Conservation (phyloP, 805 yeast genomes). For the Ogataea ramenticola region DNA sequence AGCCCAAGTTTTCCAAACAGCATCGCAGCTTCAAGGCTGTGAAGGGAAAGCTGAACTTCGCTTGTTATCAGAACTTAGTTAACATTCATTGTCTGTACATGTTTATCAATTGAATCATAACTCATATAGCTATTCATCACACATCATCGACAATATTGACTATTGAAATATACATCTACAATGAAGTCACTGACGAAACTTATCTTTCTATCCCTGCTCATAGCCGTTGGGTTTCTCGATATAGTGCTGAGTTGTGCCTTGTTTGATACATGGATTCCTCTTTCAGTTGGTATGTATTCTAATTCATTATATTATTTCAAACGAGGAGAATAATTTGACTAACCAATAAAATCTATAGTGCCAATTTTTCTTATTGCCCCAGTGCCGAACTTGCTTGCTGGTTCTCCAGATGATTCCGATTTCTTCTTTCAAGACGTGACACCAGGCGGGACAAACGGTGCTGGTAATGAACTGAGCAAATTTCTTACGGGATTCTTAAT, state of each 20-base stretch:
- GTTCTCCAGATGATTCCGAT: conserved; percentile 21
- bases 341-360: conserved; percentile 10
- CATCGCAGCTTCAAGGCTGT: too few species aligned
- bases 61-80: too few species aligned
- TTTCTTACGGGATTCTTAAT: conserved; percentile 27
- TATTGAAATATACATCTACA: too few species aligned
- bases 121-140: too few species aligned
- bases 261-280: conserved; percentile 84
- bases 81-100: too few species aligned
- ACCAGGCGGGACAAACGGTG: conserved; percentile 11
- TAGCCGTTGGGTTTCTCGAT: conserved; percentile 84
- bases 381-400: conserved; percentile 25
- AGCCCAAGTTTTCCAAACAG: too few species aligned
- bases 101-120: too few species aligned
- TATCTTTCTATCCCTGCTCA: conserved; percentile 62
- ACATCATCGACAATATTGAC: too few species aligned
- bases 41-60: too few species aligned
- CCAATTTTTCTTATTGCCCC: conserved; percentile 28
- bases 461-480: conserved; percentile 16
- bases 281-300: conserved; percentile 61
- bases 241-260: conserved; percentile 84
- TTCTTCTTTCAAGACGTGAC: conserved; percentile 19
- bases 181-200: conserved; percentile 59
- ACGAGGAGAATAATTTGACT: too few species aligned
- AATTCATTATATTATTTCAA: too few species aligned